Conservation (phyloP, 495 filamentous ascomycete species). For the Polyplosphaeria fusca region DNA sequence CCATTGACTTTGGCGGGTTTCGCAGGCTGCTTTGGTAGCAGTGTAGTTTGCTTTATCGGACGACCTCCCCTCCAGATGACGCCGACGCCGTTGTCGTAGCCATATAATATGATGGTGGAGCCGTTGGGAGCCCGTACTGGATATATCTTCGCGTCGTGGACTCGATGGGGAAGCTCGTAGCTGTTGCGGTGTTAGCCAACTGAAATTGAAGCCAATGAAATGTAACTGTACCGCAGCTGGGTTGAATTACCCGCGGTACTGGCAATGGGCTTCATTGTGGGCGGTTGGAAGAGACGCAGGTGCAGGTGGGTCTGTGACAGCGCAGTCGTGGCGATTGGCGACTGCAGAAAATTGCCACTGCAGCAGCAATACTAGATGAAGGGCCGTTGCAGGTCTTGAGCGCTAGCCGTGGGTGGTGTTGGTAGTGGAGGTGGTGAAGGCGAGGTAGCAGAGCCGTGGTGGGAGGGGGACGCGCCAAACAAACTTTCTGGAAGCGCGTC, state of each 20-base stretch:
- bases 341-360: too few species aligned
- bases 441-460: neutral
- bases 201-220: too few species aligned
- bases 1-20: slow-evolving; percentile 41
- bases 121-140: slow-evolving; percentile 77
- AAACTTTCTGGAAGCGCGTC: neutral
- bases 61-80: slow-evolving; percentile 79
- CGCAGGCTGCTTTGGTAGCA: slow-evolving; percentile 35
- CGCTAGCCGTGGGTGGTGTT: too few species aligned
- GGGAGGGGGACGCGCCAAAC: neutral
- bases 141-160: slow-evolving; percentile 70
- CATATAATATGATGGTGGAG: slow-evolving; percentile 78
- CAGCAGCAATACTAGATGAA: too few species aligned
- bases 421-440: neutral
- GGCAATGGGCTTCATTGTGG: slow-evolving; percentile 33
- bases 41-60: slow-evolving; percentile 51
- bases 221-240: slow-evolving; percentile 45
- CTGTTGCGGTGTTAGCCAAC: slow-evolving; percentile 53
- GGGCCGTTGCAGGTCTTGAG: too few species aligned
- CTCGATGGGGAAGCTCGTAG: slow-evolving; percentile 71
- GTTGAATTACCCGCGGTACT: slow-evolving; percentile 41
- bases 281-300: too few species aligned
- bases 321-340: too few species aligned
- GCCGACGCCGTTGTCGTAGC: slow-evolving; percentile 72
- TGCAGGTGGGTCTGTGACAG: too few species aligned